phyloP scores from a whole-genome alignment of 2,329 filamentous ascomycete species.

The Cladosporium cucumerinum region DNA sequence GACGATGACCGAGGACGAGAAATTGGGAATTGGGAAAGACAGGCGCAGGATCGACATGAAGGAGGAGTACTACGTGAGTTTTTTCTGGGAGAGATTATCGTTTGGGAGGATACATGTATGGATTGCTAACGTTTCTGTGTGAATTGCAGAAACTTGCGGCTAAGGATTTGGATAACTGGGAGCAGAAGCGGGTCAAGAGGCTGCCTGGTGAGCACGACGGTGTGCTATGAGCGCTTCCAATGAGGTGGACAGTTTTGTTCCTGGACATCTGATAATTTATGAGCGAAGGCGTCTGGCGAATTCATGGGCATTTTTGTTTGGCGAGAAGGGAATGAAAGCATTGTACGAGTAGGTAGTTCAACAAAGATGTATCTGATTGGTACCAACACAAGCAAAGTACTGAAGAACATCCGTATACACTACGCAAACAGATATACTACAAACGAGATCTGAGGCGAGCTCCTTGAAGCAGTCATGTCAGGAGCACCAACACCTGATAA shows the following conservation, averaged over 20 bases:
- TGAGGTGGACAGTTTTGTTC: no score
- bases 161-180: slow-evolving; percentile 93
- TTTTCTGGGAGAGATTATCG: background rate
- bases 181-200: slow-evolving; percentile 89
- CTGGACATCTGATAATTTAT: background rate
- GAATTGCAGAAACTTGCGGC: slow-evolving; percentile 66
- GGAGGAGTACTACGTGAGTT: slow-evolving; percentile 81
- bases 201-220: slow-evolving; percentile 89
- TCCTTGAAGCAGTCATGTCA: background rate
- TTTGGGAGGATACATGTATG: background rate
- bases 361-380: background rate
- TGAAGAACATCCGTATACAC: background rate
- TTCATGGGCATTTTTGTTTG: background rate
- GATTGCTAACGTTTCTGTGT: background rate
- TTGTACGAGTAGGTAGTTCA: background rate
- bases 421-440: background rate
- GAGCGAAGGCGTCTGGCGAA: slow-evolving; percentile 16
- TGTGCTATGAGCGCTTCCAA: slow-evolving; percentile 53
- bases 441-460: background rate
- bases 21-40: slow-evolving; percentile 71
- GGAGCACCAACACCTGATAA: background rate
- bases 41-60: slow-evolving; percentile 72
- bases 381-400: background rate
- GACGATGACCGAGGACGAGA: slow-evolving; percentile 80
- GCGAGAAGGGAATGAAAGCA: background rate